These are phyloP conservation scores for Zizania latifolia DNA, from an alignment of 176 grass and related monocot species.

Conservation along the genomic window DNA sequence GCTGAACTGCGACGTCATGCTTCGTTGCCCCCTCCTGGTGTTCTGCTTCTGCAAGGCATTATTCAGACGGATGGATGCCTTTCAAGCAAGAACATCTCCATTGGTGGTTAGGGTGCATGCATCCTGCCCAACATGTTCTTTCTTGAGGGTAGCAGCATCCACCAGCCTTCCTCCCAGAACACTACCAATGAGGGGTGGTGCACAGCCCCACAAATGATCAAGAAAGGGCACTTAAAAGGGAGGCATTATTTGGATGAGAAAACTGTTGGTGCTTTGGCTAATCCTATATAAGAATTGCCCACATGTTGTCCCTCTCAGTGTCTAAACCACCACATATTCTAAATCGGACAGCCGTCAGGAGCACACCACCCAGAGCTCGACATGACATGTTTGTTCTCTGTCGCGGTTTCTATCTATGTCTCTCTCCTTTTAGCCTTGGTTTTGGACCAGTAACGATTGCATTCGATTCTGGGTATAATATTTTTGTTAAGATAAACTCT, in stretches of 20 bases:
- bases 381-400: constrained; percentile 26
- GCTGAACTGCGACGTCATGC: no score
- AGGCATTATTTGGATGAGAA: constrained; percentile 33
- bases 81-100: no score
- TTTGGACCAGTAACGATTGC: not conserved
- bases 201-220: constrained; percentile 31
- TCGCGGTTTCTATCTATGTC: not conserved
- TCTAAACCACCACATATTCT: constrained; percentile 5
- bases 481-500: no score
- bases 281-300: not conserved
- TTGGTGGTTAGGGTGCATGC: constrained; percentile 46
- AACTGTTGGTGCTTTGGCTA: constrained; percentile 3
- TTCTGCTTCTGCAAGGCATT: not conserved
- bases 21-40: no score
- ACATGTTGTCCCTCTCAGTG: constrained; percentile 1
- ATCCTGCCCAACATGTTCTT: constrained; percentile 27
- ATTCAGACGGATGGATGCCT: no score
- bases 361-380: not conserved
- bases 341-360: constrained; percentile 4
- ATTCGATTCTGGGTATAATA: no score
- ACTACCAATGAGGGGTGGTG: constrained; percentile 27
- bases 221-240: constrained; percentile 6
- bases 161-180: constrained; percentile 34
- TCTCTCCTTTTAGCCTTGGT: not conserved
- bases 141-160: constrained; percentile 41